Conservation (phyloP, 441 rosid genomes). For the Euphorbia celastroides region DNA sequence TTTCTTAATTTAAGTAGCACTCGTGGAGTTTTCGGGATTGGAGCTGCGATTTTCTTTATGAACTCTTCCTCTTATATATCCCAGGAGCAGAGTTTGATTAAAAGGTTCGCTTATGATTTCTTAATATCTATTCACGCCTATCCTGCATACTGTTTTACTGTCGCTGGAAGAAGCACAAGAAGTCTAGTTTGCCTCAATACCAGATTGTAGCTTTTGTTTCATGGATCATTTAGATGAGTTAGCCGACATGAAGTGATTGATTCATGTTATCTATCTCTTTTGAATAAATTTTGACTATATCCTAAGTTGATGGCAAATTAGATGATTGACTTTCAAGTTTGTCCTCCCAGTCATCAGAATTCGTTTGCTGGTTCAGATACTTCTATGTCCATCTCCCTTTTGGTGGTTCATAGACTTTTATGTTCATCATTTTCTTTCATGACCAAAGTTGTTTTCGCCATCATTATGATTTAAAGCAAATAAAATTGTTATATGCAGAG, state of each 20-base stretch:
- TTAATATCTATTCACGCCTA: constrained; percentile 22
- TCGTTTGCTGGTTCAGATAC: not conserved
- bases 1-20: constrained; percentile 48
- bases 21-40: constrained; percentile 76
- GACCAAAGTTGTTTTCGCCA: not conserved
- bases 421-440: not conserved
- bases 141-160: constrained; percentile 5
- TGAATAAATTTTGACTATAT: not conserved
- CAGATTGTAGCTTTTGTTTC: constrained; percentile 5
- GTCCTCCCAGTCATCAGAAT: not conserved
- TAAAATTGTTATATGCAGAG: not conserved
- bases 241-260: not conserved
- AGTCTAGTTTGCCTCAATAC: not conserved
- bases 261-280: not conserved
- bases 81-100: constrained; percentile 26
- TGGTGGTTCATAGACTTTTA: not conserved
- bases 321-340: not conserved
- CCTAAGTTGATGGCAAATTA: not conserved
- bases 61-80: constrained; percentile 28
- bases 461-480: not conserved
- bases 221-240: not conserved
- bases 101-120: constrained; percentile 42
- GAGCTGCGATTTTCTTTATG: constrained; percentile 67
- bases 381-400: constrained; percentile 3
- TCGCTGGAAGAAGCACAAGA: constrained; percentile 2